A percentile compares a stretch with the other conserved stretches of the same genome.
phyloP scores from a whole-genome alignment of 768 basidiomycete species.

The Dictyophora rubrovolvata region DNA sequence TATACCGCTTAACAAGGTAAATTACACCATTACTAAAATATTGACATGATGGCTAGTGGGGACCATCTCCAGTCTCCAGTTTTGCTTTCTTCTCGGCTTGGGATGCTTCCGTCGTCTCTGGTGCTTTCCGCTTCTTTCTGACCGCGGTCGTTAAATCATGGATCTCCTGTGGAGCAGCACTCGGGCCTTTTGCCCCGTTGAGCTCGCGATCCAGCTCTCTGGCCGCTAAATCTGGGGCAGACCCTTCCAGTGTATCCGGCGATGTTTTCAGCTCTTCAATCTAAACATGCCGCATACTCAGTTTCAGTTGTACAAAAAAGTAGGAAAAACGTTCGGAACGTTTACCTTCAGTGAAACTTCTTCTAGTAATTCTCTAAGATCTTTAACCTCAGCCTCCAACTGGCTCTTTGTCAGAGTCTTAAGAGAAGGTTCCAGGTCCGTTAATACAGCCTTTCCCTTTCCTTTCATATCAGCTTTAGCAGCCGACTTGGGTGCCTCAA shows the following conservation, averaged over 20 bases:
- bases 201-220: slow-evolving; percentile 65
- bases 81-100: neutral
- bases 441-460: slow-evolving; percentile 37
- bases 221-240: slow-evolving; percentile 63
- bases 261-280: slow-evolving; percentile 84
- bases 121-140: slow-evolving; percentile 67
- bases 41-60: too few species aligned
- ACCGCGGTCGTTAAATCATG: slow-evolving; percentile 80
- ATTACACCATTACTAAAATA: too few species aligned
- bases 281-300: slow-evolving; percentile 28
- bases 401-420: slow-evolving; percentile 63
- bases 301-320: neutral
- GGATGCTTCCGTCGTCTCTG: slow-evolving; percentile 9
- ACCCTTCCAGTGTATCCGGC: slow-evolving; percentile 44
- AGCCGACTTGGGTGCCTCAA: neutral
- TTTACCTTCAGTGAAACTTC: slow-evolving; percentile 78
- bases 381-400: slow-evolving; percentile 70
- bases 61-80: neutral
- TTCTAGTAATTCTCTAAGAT: slow-evolving; percentile 61
- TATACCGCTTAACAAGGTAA: too few species aligned
- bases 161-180: slow-evolving; percentile 35
- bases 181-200: slow-evolving; percentile 17
- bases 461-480: slow-evolving; percentile 56
- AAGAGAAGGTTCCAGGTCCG: slow-evolving; percentile 40
- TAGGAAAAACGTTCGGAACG: neutral